Evolutionary conservation across 2,329 filamentous ascomycete genomes (phyloP), one percentile per base, ranked within the genome.

Genomic region (Trichoderma arundinaceum): DNA sequence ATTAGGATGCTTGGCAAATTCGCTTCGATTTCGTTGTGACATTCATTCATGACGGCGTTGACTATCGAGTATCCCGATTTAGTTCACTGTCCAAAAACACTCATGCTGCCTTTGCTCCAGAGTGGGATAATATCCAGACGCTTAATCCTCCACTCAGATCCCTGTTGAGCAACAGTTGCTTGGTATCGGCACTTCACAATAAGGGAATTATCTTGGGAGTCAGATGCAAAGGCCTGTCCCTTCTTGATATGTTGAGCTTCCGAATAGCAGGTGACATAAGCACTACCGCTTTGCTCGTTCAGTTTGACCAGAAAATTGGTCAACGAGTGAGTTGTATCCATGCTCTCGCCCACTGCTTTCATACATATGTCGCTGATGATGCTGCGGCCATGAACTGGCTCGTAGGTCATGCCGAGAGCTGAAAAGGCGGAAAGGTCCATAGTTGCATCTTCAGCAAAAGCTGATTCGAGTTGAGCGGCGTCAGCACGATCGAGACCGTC

Each of bases 181-280:
- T 17, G 17, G 33, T 49, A 51, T 33, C 41, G 56, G 15, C 43
- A 38, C 32, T 59, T 59, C 10, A 59, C 56, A 4, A 59, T 7
- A 10, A 59, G 10, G 10, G 41, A 46, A 15, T 9, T 59, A 15
- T 59, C 56, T 3, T 41, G 44, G 32, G 57, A 60, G 4, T 51
- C 33, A 33, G 32, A 19, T 7, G 19, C 28, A 39, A 51, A 60
- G 5, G 12, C 44, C 5, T 49, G 33, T n/a, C 57, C 56, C 32
- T 59, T 39, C 7, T 60, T 60, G 12, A 51, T 39, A 15, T 60
- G 57, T 10, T 60, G 57, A 35, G 57, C 10, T 60, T 60, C 57
- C 1, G 44, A 60, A 9, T 49, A 51, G 17, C 57, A 60, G 15
- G n/a, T 51, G 19, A 60, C 5, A 4, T 2, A n/a, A 7, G 44